phyloP scores from a whole-genome alignment of 192 early-diverging fungal genomes.

The Chytriomyces confervae region DNA sequence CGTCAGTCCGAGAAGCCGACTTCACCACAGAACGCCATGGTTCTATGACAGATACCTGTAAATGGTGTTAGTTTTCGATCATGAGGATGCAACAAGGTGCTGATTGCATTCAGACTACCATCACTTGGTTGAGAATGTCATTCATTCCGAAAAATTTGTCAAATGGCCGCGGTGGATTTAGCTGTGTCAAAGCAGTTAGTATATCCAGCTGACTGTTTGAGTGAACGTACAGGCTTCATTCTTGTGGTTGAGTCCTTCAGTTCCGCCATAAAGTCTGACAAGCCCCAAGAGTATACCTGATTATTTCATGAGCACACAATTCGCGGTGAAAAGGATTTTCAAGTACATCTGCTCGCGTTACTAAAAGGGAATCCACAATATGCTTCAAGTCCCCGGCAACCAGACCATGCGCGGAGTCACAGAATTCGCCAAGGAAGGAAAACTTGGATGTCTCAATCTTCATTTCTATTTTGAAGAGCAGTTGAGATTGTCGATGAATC shows the following conservation, averaged over 20 bases:
- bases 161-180: conserved; percentile 67
- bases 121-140: conserved; percentile 64
- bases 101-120: conserved; percentile 40
- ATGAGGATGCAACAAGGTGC: conserved; percentile 25
- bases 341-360: conserved; percentile 37
- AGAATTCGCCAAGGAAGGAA: conserved; percentile 50
- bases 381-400: conserved; percentile 80
- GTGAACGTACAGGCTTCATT: conserved; percentile 62
- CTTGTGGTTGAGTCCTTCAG: conserved; percentile 29
- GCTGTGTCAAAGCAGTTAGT: conserved; percentile 31
- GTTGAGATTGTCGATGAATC: neutral
- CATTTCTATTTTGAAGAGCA: conserved; percentile 8
- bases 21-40: too few relatives aligned
- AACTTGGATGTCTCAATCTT: conserved; percentile 30
- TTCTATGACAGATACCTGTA: too few relatives aligned
- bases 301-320: conserved; percentile 26
- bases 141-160: conserved; percentile 80
- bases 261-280: conserved; percentile 51
- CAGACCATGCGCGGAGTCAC: conserved; percentile 74
- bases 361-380: conserved; percentile 61
- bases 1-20: conserved; percentile 49
- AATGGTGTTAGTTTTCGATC: conserved; percentile 41
- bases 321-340: conserved; percentile 24
- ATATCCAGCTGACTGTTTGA: conserved; percentile 15
- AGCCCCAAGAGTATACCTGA: neutral